Evolutionary conservation across 139 green algal genomes (phyloP).

Genomic region (Haematococcus lacustris): DNA sequence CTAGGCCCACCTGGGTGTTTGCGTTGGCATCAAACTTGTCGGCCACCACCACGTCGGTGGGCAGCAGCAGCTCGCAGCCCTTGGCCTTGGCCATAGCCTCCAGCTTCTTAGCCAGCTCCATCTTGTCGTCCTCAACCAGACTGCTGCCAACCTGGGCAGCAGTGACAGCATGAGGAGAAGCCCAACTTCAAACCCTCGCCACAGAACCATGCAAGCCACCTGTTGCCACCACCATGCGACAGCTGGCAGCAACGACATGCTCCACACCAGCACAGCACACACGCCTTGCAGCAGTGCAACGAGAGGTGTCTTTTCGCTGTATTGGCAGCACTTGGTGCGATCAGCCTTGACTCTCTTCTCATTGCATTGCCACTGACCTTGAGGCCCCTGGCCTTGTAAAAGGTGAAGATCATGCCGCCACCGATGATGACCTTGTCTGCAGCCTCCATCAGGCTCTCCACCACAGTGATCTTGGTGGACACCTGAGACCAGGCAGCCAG

Average conservation of each 20-base stretch:
- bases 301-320: too few species aligned
- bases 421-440: conserved; percentile 92
- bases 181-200: too few species aligned
- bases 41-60: conserved; percentile 89
- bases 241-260: too few species aligned
- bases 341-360: too few species aligned
- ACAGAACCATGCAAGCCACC: too few species aligned
- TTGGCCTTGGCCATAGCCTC: conserved; percentile 77
- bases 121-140: conserved; percentile 98
- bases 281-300: too few species aligned
- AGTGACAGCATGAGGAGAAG: too few species aligned
- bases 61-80: conserved; percentile 91
- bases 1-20: conserved; percentile 62
- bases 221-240: too few species aligned
- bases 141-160: conserved; percentile 77
- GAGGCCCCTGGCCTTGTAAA: conserved; percentile 82
- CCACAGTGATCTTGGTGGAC: conserved; percentile 98
- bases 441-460: conserved; percentile 91
- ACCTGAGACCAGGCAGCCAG: too few species aligned
- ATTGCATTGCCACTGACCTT: conserved; percentile 2
- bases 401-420: conserved; percentile 98
- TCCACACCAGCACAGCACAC: too few species aligned
- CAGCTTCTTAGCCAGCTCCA: conserved; percentile 92
- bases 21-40: conserved; percentile 94
- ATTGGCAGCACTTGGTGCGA: too few species aligned